Conservation (phyloP, 2,329 filamentous ascomycete genomes). For the Aspergillus tamarii region DNA sequence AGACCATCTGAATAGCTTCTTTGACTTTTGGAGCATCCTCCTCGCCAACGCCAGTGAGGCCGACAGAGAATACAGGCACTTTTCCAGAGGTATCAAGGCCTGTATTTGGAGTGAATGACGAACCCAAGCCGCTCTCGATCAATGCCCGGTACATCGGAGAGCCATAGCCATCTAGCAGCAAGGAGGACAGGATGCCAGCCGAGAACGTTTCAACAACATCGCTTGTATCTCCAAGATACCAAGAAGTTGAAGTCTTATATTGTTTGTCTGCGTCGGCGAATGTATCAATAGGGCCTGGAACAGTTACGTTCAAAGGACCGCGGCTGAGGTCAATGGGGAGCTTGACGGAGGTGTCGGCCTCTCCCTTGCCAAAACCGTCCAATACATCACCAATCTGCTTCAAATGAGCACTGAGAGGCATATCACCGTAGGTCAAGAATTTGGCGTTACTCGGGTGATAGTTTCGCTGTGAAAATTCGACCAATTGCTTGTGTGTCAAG, state of each 20-base stretch:
- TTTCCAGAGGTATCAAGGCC: conserved; percentile 82
- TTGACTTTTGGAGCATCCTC: conserved; percentile 78
- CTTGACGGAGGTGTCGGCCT: conserved; percentile 73
- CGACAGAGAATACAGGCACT: conserved; percentile 83
- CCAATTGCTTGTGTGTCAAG: conserved; percentile 86
- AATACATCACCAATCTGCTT: conserved; percentile 76
- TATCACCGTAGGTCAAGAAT: conserved; percentile 91
- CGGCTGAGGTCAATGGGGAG: conserved; percentile 70
- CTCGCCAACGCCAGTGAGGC: conserved; percentile 85
- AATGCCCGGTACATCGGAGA: conserved; percentile 88
- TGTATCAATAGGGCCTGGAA: conserved; percentile 82
- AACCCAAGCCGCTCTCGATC: conserved; percentile 86
- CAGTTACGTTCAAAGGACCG: conserved; percentile 69
- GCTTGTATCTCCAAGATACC: conserved; percentile 82
- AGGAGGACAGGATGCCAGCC: conserved; percentile 75
- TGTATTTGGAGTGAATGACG: conserved; percentile 92
- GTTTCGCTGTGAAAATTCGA: conserved; percentile 85
- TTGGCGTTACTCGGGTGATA: conserved; percentile 98
- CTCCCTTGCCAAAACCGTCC: conserved; percentile 70
- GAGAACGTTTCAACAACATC: conserved; percentile 89
- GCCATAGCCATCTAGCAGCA: conserved; percentile 92
- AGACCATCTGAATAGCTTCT: conserved; percentile 70
- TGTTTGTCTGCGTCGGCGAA: conserved; percentile 84
- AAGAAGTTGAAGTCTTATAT: conserved; percentile 90
- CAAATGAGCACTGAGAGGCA: conserved; percentile 81